Evolutionary conservation across 768 basidiomycete genomes (phyloP).

Genomic region (Cytidiella melzeri): DNA sequence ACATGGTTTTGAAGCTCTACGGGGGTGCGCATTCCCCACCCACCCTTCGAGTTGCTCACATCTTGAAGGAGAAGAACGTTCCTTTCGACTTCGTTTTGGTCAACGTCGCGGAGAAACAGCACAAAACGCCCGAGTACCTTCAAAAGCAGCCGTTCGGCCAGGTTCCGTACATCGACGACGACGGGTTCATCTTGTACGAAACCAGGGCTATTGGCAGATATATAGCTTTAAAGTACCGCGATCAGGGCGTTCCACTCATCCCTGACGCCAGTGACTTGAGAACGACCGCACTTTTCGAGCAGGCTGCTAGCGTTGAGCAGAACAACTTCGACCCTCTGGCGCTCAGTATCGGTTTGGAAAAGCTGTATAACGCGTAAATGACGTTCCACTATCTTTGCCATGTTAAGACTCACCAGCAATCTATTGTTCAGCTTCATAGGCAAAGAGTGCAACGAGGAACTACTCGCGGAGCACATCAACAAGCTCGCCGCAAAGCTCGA

Average conservation of each 20-base stretch:
- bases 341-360: constrained; percentile 36
- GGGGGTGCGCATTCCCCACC: neutral
- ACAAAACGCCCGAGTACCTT: constrained; percentile 40
- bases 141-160: constrained; percentile 60
- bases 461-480: neutral
- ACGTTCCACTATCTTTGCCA: neutral
- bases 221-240: constrained; percentile 44
- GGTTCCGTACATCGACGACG: constrained; percentile 49
- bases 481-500: neutral
- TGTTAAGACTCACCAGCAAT: constrained; percentile 1
- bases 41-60: neutral
- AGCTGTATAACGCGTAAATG: constrained; percentile 44
- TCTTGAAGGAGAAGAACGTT: constrained; percentile 40
- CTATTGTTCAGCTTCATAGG: neutral
- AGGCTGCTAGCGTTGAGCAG: constrained; percentile 41
- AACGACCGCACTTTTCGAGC: constrained; percentile 35
- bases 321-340: constrained; percentile 49
- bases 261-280: constrained; percentile 33
- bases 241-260: constrained; percentile 43
- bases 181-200: constrained; percentile 58
- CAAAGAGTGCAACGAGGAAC: neutral
- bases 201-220: constrained; percentile 58
- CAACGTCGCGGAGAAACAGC: constrained; percentile 36
- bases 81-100: constrained; percentile 45
- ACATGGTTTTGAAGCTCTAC: constrained; percentile 2